Percentiles rank a stretch among this genome's conserved stretches.
These are phyloP conservation scores for Kodamaea ohmeri DNA, from an alignment of 1,139 yeast species.

Conservation along the genomic window DNA sequence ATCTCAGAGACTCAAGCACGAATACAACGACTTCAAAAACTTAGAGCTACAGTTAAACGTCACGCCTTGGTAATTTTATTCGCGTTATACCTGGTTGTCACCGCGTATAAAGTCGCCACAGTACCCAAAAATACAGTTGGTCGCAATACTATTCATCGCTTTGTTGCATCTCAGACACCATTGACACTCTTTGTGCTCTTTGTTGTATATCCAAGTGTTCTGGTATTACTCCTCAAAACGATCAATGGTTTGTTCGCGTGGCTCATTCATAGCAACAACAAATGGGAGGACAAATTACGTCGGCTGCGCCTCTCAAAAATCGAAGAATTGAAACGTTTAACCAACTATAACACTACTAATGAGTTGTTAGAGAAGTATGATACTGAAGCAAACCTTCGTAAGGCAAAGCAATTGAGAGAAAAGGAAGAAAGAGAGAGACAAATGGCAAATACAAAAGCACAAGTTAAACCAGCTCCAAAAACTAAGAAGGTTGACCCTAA, in stretches of 20 bases:
- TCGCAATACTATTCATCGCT: slow-evolving; percentile 23
- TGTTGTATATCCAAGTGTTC: slow-evolving; percentile 27
- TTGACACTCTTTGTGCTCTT: slow-evolving; percentile 21
- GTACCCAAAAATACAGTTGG: slow-evolving; percentile 20
- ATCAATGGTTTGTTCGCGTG: slow-evolving; percentile 25
- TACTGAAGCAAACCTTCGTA: slow-evolving; percentile 15
- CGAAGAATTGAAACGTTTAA: slow-evolving; percentile 71
- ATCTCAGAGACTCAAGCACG: slow-evolving; percentile 7
- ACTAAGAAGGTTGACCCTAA: slow-evolving; percentile 23
- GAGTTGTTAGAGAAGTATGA: slow-evolving; percentile 68
- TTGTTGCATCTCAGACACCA: slow-evolving; percentile 24
- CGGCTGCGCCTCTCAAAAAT: slow-evolving; percentile 59
- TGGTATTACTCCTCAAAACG: slow-evolving; percentile 21
- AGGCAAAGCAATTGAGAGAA: neutral
- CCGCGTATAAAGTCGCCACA: slow-evolving; percentile 26
- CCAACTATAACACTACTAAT: slow-evolving; percentile 76
- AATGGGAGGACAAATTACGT: slow-evolving; percentile 30
- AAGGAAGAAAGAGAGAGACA: too few species aligned
- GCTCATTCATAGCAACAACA: slow-evolving; percentile 23
- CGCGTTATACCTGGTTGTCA: slow-evolving; percentile 31
- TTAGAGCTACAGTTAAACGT: slow-evolving; percentile 2
- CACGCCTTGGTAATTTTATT: slow-evolving; percentile 13
- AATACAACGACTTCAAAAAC: neutral
- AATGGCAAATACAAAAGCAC: too few species aligned
- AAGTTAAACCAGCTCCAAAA: too few species aligned